A percentile compares a stretch with the other conserved stretches of the same genome.
Evolutionary conservation across 1,284 basidiomycete genomes (phyloP).

Genomic region (Microbotryum violaceum): DNA sequence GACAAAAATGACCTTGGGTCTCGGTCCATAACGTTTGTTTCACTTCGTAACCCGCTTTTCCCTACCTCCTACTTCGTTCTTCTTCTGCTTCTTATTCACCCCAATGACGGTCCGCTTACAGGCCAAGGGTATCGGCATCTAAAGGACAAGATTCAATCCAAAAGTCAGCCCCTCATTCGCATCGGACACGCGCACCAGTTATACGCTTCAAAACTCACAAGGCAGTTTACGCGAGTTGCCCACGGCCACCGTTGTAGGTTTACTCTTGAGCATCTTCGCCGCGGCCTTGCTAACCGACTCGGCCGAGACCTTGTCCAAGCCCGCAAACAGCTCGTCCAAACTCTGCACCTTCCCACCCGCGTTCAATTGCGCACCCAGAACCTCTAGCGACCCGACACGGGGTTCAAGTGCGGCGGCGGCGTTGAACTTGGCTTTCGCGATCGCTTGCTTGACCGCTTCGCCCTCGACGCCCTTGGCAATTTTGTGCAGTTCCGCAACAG

Average conservation of each 20-base stretch:
- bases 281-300: conserved; percentile 39
- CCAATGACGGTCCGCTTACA: conserved; percentile 9
- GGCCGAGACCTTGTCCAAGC: conserved; percentile 35
- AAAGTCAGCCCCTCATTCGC: no score
- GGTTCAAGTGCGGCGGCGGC: conserved; percentile 63
- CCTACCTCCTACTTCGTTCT: background rate
- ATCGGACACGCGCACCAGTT: background rate
- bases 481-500: conserved; percentile 60
- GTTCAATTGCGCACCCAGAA: conserved; percentile 30
- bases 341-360: conserved; percentile 19
- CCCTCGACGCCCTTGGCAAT: conserved; percentile 50
- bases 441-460: conserved; percentile 68
- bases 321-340: conserved; percentile 36
- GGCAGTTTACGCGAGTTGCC: conserved; percentile 70
- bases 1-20: background rate
- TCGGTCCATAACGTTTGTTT: no score
- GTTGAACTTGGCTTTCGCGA: conserved; percentile 77
- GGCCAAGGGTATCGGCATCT: conserved; percentile 31
- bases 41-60: no score
- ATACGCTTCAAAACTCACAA: conserved; percentile 35
- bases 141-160: background rate
- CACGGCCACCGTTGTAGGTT: conserved; percentile 77
- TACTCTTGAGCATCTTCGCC: conserved; percentile 53
- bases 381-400: conserved; percentile 39
- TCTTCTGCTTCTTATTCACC: background rate